A percentile compares a stretch with the other conserved stretches of the same genome.
These are phyloP conservation scores for Aurifilum marmelostoma DNA, from an alignment of 2,329 filamentous ascomycete species.

Conservation along the genomic window DNA sequence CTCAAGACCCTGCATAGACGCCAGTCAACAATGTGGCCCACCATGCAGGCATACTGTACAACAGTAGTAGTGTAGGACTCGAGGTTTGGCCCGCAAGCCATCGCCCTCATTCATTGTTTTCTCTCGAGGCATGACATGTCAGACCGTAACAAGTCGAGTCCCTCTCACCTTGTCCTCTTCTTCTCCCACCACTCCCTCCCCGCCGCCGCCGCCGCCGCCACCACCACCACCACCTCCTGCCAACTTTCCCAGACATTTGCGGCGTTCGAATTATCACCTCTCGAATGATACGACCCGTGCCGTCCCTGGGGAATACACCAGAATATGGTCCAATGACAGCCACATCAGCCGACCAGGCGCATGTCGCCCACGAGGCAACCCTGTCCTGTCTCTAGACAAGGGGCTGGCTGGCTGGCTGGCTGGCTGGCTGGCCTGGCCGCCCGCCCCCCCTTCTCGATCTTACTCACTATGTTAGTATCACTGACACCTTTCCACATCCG, in stretches of 20 bases:
- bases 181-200: neutral
- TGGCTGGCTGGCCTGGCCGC: neutral
- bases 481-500: slow-evolving; percentile 11
- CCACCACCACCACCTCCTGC: neutral
- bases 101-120: slow-evolving; percentile 20
- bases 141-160: slow-evolving; percentile 11
- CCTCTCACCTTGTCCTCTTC: neutral
- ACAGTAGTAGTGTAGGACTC: too few relatives aligned
- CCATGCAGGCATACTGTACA: slow-evolving; percentile 18
- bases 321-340: slow-evolving; percentile 18
- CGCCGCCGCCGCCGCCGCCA: too few relatives aligned
- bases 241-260: slow-evolving; percentile 22
- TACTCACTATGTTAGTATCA: neutral
- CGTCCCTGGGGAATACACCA: neutral
- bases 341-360: slow-evolving; percentile 8
- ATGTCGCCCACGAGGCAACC: slow-evolving; percentile 22
- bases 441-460: slow-evolving; percentile 8
- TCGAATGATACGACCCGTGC: slow-evolving; percentile 27
- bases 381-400: slow-evolving; percentile 19
- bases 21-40: neutral
- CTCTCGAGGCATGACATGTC: slow-evolving; percentile 11
- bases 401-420: neutral
- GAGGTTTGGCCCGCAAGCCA: slow-evolving; percentile 21
- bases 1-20: neutral
- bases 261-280: neutral